Percentiles rank a stretch among this genome's conserved stretches.
These are phyloP conservation scores for Boletus subcaerulescens DNA, from an alignment of 768 basidiomycete genomes.

Conservation along the genomic window DNA sequence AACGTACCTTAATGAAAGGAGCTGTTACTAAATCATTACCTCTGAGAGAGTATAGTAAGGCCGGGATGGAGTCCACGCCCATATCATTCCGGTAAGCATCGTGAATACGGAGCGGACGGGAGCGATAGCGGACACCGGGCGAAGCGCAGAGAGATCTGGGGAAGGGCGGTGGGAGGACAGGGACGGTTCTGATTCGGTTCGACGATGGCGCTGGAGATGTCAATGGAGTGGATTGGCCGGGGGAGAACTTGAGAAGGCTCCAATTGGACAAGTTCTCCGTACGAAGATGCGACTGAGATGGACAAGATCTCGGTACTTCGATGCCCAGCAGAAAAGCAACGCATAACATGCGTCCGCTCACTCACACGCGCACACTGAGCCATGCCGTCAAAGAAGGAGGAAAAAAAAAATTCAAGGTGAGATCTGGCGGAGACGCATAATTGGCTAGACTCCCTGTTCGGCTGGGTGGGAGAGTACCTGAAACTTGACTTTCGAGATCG, in stretches of 20 bases:
- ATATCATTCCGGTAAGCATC: conserved; percentile 35
- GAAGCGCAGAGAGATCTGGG: conserved; percentile 24
- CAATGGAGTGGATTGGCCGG: conserved; percentile 31
- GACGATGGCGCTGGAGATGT: conserved; percentile 34
- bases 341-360: conserved; percentile 7
- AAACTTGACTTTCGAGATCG: conserved; percentile 36
- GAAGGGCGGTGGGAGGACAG: conserved; percentile 24
- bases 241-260: conserved; percentile 23
- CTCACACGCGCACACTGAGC: conserved; percentile 18
- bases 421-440: conserved; percentile 24
- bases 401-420: conserved; percentile 15
- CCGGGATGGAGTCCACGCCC: conserved; percentile 34
- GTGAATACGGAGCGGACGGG: conserved; percentile 28
- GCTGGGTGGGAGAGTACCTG: conserved; percentile 34
- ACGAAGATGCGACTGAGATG: conserved; percentile 16
- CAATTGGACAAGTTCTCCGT: conserved; percentile 26
- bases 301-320: conserved; percentile 22
- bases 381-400: conserved; percentile 22
- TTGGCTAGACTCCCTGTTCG: conserved; percentile 27
- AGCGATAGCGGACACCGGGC: conserved; percentile 28
- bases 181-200: conserved; percentile 24
- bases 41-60: conserved; percentile 32
- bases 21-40: conserved; percentile 38
- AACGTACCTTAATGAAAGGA: conserved; percentile 38
- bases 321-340: conserved; percentile 15